Conservation (phyloP, 1,284 basidiomycete species). For the Bjerkandera adusta region DNA sequence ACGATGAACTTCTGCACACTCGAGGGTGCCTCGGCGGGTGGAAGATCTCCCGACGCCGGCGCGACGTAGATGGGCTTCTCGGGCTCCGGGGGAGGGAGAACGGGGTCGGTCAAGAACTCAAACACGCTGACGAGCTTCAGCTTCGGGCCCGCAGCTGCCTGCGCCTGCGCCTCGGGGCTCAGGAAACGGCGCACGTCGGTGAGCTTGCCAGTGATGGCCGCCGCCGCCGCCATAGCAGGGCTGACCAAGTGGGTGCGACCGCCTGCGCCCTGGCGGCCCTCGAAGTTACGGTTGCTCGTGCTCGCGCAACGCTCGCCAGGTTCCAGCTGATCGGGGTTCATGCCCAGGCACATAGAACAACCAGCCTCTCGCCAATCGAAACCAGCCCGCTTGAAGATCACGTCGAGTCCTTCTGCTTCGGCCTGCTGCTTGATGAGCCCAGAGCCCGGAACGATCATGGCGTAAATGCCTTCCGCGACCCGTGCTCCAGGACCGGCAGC, state of each 20-base stretch:
- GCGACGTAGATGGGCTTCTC: constrained; percentile 32
- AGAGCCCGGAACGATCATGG: constrained; percentile 96
- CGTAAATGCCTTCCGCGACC: constrained; percentile 78
- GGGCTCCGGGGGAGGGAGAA: constrained; percentile 65
- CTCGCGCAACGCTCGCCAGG: constrained; percentile 93
- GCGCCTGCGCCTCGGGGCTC: constrained; percentile 45
- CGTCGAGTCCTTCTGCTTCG: constrained; percentile 90
- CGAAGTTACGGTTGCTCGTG: constrained; percentile 97
- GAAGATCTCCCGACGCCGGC: constrained; percentile 36
- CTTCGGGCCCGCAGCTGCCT: constrained; percentile 44
- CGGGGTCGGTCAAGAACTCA: constrained; percentile 78
- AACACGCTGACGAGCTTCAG: constrained; percentile 69
- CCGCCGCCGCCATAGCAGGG: constrained; percentile 95
- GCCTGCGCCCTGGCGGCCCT: constrained; percentile 90
- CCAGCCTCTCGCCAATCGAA: constrained; percentile 98
- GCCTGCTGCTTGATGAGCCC: constrained; percentile 94
- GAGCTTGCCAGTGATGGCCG: constrained; percentile 86
- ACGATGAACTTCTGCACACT: constrained; percentile 76
- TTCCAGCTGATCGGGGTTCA: constrained; percentile 94
- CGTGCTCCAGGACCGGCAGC: constrained; percentile 76
- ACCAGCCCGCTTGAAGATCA: constrained; percentile 90
- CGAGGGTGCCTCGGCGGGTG: constrained; percentile 54
- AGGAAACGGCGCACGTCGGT: constrained; percentile 88
- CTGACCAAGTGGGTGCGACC: constrained; percentile 92
- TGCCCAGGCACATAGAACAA: constrained; percentile 97